Conservation (phyloP, 345 rosid genomes). For the Cardamine occulta region DNA sequence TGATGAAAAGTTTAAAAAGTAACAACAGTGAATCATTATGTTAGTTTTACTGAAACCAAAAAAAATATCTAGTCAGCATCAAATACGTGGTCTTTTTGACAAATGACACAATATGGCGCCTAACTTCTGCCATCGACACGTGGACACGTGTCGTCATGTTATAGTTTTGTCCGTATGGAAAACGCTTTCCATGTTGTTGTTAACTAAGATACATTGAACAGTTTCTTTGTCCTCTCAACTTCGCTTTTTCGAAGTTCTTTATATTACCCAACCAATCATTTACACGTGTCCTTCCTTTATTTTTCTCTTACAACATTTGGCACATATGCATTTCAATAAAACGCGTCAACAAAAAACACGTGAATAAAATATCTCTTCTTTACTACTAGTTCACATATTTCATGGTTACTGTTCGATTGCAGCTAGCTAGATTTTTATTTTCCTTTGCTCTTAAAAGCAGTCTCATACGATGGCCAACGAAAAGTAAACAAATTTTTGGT, state of each 20-base stretch:
- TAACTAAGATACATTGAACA: conserved; percentile 42
- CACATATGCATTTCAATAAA: conserved; percentile 18
- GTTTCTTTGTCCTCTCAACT: conserved; percentile 37
- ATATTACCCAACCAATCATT: background rate
- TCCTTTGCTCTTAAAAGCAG: background rate
- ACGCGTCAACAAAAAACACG: conserved; percentile 39
- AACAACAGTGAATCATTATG: background rate
- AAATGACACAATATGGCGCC: conserved; percentile 40
- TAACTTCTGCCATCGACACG: conserved; percentile 42
- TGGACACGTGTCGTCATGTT: conserved; percentile 41
- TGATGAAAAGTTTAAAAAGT: background rate
- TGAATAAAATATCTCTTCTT: conserved; percentile 1
- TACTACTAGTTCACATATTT: background rate
- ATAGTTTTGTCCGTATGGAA: conserved; percentile 35
- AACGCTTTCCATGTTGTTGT: conserved; percentile 43
- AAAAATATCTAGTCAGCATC: background rate
- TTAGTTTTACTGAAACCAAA: background rate
- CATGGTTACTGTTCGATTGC: conserved; percentile 21
- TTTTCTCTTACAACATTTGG: conserved; percentile 26
- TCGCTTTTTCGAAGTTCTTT: conserved; percentile 26
- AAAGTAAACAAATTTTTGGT: background rate
- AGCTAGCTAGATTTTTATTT: background rate
- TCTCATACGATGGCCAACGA: background rate
- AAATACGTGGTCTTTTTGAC: conserved; percentile 38
- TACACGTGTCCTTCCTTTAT: conserved; percentile 22